Base-by-base conservation (phyloP, 495 filamentous ascomycete species). In the Penicillium ochrochloron region DNA sequence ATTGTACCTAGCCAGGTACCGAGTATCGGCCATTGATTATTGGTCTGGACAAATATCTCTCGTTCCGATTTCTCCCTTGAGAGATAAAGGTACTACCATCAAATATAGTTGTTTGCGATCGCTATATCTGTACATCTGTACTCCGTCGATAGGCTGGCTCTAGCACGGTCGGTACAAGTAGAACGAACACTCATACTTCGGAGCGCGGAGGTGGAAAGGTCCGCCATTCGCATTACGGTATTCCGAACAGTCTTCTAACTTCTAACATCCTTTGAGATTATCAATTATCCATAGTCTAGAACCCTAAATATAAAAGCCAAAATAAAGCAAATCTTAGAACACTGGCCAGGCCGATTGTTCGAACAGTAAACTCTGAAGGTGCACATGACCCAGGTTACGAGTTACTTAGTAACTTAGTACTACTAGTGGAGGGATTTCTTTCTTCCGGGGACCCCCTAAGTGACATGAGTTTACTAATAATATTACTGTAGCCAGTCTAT, bases 401-500 rank as follows among this genome's bases (percentile, higher is more conserved):
- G 1, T 27, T n/a, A n/a, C n/a, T n/a, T n/a, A n/a, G n/a, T n/a
- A n/a, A 27, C 25, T 27, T 27, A 27, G 25, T 27, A 27, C 25
- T 27, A 27, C 25, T 27, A 63, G 39, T 63, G 61, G 61, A 63
- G 61, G 61, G 55, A 58, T 57, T 63, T 58, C 41, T 57, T 63
- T 63, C 61, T 63, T 63, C 61, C 61, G 61, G 39, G 52, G 21
- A 2, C 31, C 31, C 29, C 31, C 31, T 33, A 33, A 33, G 31
- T 33, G 31, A 33, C 25, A 3, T 9, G 7, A 33, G 31, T 33
- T 10, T 33, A 29, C 19, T 46, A 46, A 48, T 48, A 23, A 48
- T 23, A 48, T 23, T 48, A 44, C 17, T 17, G n/a, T 19, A n/a
- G n/a, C n/a, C n/a, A 2, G 5, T 14, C 15, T 15, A 3, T 41